A percentile compares a stretch with the other conserved stretches of the same genome.
phyloP scores from a whole-genome alignment of 2,329 filamentous ascomycete species.

The Exophiala sp. region DNA sequence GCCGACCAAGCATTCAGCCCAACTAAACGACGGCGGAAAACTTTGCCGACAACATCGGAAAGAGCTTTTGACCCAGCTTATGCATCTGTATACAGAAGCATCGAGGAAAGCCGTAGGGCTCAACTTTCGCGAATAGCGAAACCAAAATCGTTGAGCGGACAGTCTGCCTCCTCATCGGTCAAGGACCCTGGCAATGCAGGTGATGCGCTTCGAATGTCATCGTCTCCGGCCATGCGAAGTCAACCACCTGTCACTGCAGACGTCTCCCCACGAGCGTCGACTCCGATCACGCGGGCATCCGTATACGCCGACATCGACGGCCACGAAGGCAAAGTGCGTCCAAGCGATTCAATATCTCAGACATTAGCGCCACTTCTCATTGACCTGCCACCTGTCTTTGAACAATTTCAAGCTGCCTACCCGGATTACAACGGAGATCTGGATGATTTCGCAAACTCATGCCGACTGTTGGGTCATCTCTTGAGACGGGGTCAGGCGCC shows the following conservation, averaged over 20 bases:
- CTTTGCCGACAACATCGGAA: too few species aligned
- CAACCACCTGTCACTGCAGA: neutral
- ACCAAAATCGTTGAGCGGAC: neutral
- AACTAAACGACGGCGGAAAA: neutral
- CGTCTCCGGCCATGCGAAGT: neutral
- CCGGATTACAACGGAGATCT: constrained; percentile 38
- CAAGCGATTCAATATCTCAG: neutral
- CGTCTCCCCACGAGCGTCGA: constrained; percentile 1
- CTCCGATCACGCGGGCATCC: constrained; percentile 11
- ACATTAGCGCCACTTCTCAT: neutral
- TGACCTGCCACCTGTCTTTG: constrained; percentile 30
- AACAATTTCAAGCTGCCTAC: constrained; percentile 40
- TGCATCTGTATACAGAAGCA: neutral
- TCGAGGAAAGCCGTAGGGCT: too few species aligned
- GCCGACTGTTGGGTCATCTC: constrained; percentile 35
- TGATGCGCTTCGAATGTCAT: neutral
- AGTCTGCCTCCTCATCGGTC: neutral
- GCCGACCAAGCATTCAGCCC: neutral
- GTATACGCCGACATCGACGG: neutral
- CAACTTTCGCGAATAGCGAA: neutral
- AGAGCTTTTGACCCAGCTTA: too few species aligned
- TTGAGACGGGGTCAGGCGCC: constrained; percentile 32
- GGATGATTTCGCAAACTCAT: constrained; percentile 39
- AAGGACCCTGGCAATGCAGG: neutral
- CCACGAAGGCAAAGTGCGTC: neutral